Conservation (phyloP, 75 land plant genomes). For the Azolla pinnata region DNA sequence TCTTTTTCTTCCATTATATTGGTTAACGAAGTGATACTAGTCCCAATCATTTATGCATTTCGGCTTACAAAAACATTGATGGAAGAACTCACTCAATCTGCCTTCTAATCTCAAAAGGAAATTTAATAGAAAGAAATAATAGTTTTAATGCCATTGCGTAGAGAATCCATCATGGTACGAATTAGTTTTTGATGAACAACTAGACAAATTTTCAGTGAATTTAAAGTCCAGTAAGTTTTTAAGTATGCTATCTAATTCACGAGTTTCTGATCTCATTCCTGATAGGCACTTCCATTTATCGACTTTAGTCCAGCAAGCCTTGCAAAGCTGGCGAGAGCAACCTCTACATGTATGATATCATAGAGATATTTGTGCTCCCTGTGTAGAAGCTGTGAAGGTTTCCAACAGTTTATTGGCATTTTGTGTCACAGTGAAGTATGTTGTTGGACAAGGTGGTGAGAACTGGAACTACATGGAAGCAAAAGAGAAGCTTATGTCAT, state of each 20-base stretch:
- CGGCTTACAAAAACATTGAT: too few species aligned
- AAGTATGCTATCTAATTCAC: too few species aligned
- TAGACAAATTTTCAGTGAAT: too few species aligned
- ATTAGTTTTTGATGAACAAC: too few species aligned
- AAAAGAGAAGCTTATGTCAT: constrained; percentile 45
- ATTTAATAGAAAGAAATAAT: too few species aligned
- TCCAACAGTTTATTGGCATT: background rate
- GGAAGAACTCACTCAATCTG: too few species aligned
- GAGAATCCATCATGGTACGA: too few species aligned
- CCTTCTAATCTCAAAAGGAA: too few species aligned
- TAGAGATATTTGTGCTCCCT: background rate
- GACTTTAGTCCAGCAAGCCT: constrained; percentile 20
- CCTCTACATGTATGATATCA: constrained; percentile 38
- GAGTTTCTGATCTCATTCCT: background rate
- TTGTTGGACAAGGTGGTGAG: constrained; percentile 44
- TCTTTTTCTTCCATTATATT: background rate
- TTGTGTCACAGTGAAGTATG: constrained; percentile 49
- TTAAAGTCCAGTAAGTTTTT: too few species aligned
- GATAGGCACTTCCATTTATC: constrained; percentile 24
- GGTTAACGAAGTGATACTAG: too few species aligned
- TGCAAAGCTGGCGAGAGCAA: constrained; percentile 57
- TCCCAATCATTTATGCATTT: too few species aligned
- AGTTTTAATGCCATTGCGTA: too few species aligned
- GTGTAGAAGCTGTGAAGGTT: background rate
- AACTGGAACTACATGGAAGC: constrained; percentile 59